Evolutionary conservation across 2,329 filamentous ascomycete species (phyloP), one percentile per base, ranked within the genome.

Genomic region (Ilyonectria sp.): DNA sequence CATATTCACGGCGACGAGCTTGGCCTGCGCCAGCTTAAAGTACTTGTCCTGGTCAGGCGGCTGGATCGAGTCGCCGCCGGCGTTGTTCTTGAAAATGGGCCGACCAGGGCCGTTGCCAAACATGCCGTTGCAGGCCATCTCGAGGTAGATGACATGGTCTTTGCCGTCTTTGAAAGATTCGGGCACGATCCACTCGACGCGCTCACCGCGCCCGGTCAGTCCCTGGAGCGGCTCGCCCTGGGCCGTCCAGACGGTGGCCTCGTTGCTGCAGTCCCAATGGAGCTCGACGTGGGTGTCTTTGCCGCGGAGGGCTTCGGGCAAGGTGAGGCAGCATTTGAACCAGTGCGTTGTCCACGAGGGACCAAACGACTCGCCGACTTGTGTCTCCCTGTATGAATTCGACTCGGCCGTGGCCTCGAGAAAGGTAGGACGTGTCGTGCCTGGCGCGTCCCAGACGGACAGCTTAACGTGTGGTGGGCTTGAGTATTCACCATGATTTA

Each of bases 111-210:
- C 92, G 79, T 97, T 97, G 74, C 96, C 96, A 82, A 98, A 98
- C 95, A 98, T 98, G 80, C 92, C 91, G 80, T 99, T 99, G 83
- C 96, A 98, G 23, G 96, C 96, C 93, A 98, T 97, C 83, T 99
- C 96, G 71, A 99, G 92, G 80, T 98, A 99, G 76, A 99, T 93
- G 23, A 87, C 90, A 79, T 98, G 95, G 76, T 94, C 89, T 79
- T 95, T 91, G 60, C 94, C 95, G 79, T 97, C 93, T 68, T 93
- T 89, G 83, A 93, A 97, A 15, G 86, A 85, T 56, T 93, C 86
- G 9, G 96, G 95, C 49, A 99, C 86, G 67, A 97, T 90, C 95
- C 95, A 99, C 81, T 98, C 94, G 17, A 91, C 88, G 61, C 96
- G 89, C 77, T 99, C 96, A 44, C 93, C 94, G 62, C 92, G 92